Evolutionary conservation across 1,284 basidiomycete species (phyloP), one percentile per base, ranked within the genome.

Genomic region (Trichosporon asahii): DNA sequence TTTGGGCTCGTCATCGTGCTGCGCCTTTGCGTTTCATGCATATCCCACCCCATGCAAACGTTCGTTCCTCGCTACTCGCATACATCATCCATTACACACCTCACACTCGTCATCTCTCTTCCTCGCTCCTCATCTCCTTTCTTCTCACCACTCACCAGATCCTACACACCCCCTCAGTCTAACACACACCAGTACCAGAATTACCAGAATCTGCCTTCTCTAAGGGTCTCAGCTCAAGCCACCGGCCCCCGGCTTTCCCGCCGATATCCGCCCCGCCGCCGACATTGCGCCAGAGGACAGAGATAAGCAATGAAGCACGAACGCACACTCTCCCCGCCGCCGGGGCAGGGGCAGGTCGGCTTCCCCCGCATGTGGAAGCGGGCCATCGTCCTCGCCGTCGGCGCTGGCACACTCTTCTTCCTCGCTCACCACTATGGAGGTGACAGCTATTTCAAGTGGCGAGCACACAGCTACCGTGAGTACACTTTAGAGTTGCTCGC

Each of bases 311-410:
- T 61, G 57, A 61, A 61, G 57, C 57, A 18, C 57, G 57, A n/a
- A 31, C 57, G 18, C 55, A 15, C 31, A 33, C 4, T 33, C 55
- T 21, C 29, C 25, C 57, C 27, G 18, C 5, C 57, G 29, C 27
- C 27, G 18, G 23, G 25, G 25, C 12, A 29, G 1, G 14, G 27
- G 0, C 57, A 31, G 27, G 57, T 61, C 57, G 57, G 57, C 57
- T 61, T 61, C 18, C 57, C 57, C 9, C 57, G 57, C 57, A 61
- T 61, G 27, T 61, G 57, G 57, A 61, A 61, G 57, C 57, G 57
- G 5, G 29, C 57, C 14, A 11, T 31, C 29, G 57, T 7, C 5
- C 29, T 61, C 57, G 57, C 57, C 29, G 57, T 18, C 18, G 57
- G 57, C 29, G 57, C 29, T 1, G 27, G 15, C 15, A 23, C 18